These are phyloP conservation scores for Porpolomopsis calyptriformis DNA, from an alignment of 768 basidiomycete genomes.

Conservation along the genomic window DNA sequence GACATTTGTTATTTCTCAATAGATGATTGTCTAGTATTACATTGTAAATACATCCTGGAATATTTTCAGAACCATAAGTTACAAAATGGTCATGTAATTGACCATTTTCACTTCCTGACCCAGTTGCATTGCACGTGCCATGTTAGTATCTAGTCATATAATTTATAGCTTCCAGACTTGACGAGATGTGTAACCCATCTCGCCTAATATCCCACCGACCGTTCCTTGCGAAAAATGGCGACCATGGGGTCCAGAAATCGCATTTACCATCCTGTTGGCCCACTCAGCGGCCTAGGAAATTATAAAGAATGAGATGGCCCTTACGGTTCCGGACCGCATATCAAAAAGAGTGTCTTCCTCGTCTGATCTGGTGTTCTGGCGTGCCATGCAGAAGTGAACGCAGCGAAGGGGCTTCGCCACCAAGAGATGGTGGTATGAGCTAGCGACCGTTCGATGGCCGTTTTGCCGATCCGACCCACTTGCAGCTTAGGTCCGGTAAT, in stretches of 20 bases:
- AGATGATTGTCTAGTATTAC: too few relatives aligned
- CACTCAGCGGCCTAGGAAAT: neutral
- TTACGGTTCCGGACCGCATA: slow-evolving; percentile 81
- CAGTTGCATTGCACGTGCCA: too few relatives aligned
- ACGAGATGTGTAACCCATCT: slow-evolving; percentile 47
- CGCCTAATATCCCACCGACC: slow-evolving; percentile 55
- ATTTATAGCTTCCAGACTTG: slow-evolving; percentile 64
- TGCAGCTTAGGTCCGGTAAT: slow-evolving; percentile 18
- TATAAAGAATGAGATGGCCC: slow-evolving; percentile 17
- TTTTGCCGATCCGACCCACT: slow-evolving; percentile 46
- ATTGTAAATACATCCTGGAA: too few relatives aligned
- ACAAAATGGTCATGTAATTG: too few relatives aligned
- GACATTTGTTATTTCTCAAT: too few relatives aligned
- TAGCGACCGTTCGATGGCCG: slow-evolving; percentile 35
- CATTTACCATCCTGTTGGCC: slow-evolving; percentile 53
- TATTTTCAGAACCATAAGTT: too few relatives aligned
- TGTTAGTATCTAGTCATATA: too few relatives aligned
- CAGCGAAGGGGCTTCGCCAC: slow-evolving; percentile 29
- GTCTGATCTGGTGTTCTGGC: slow-evolving; percentile 6
- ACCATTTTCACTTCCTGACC: too few relatives aligned
- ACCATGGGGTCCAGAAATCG: slow-evolving; percentile 68
- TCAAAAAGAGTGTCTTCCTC: slow-evolving; percentile 50
- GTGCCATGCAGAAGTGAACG: slow-evolving; percentile 11
- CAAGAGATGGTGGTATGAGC: slow-evolving; percentile 20
- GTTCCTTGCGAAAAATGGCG: slow-evolving; percentile 66